phyloP scores from a whole-genome alignment of 1,139 yeast genomes.

The Yamadazyma conglobata region DNA sequence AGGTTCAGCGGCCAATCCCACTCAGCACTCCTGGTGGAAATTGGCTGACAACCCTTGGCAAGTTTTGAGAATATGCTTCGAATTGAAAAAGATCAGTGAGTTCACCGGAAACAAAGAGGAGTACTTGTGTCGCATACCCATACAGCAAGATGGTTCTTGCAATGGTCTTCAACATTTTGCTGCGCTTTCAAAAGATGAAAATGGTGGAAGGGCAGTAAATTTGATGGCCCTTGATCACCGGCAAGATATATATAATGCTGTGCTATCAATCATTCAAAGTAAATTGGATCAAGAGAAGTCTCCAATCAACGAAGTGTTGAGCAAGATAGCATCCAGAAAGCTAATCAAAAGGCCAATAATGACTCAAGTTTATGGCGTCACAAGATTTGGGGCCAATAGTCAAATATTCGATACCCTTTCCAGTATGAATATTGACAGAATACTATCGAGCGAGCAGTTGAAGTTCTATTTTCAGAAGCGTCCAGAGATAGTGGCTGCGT shows the following conservation, averaged over 20 bases:
- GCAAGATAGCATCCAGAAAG: constrained; percentile 26
- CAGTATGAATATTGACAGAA: constrained; percentile 10
- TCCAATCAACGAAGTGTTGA: constrained; percentile 17
- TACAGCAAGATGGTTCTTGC: constrained; percentile 48
- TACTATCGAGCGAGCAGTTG: constrained; percentile 5
- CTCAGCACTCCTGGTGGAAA: constrained; percentile 34
- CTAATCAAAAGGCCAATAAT: constrained; percentile 44
- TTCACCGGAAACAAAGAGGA: constrained; percentile 17
- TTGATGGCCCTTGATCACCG: constrained; percentile 18
- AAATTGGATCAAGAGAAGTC: constrained; percentile 16
- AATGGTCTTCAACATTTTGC: constrained; percentile 50
- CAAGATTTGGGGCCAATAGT: constrained; percentile 32
- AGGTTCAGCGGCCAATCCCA: constrained; percentile 29
- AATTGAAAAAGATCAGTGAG: constrained; percentile 22
- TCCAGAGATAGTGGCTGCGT: constrained; percentile 16
- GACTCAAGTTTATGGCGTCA: constrained; percentile 50
- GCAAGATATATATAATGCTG: constrained; percentile 37
- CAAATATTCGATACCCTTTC: constrained; percentile 26
- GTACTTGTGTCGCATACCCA: constrained; percentile 33
- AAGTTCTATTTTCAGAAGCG: constrained; percentile 4
- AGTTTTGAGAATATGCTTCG: constrained; percentile 34
- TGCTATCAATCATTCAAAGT: constrained; percentile 24
- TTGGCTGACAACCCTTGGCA: constrained; percentile 43
- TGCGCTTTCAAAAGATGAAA: constrained; percentile 32
- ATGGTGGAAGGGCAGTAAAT: constrained; percentile 41